A percentile compares a stretch with the other conserved stretches of the same genome.
phyloP scores from a whole-genome alignment of 2,329 filamentous ascomycete genomes.

The Xylaria sp. region DNA sequence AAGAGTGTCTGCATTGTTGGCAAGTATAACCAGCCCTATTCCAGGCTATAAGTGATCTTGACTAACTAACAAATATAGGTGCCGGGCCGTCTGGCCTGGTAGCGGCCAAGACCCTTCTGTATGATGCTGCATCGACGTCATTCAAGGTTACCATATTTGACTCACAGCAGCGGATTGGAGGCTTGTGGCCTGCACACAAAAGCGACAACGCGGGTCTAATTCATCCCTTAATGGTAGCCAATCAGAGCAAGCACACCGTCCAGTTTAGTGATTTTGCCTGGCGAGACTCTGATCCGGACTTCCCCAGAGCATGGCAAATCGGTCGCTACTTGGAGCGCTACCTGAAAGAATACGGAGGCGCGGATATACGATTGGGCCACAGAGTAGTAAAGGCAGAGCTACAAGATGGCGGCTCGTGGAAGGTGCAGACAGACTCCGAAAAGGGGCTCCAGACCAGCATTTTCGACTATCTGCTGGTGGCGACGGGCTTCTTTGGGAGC shows the following conservation, averaged over 20 bases:
- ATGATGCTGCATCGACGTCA: conserved; percentile 62
- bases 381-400: conserved; percentile 57
- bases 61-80: conserved; percentile 56
- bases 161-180: conserved; percentile 71
- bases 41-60: not conserved
- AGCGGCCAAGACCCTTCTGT: conserved; percentile 77
- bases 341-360: conserved; percentile 62
- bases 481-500: conserved; percentile 80
- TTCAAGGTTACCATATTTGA: conserved; percentile 81
- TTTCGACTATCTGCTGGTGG: conserved; percentile 79
- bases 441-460: conserved; percentile 56
- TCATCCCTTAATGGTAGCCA: conserved; percentile 76
- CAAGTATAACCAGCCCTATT: conserved; percentile 41
- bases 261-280: conserved; percentile 79
- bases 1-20: conserved; percentile 66
- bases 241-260: conserved; percentile 82
- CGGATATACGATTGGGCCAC: conserved; percentile 62
- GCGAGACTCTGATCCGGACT: conserved; percentile 68
- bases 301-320: conserved; percentile 82
- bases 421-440: conserved; percentile 52
- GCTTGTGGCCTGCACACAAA: conserved; percentile 75
- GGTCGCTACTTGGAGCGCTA: conserved; percentile 78
- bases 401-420: conserved; percentile 53
- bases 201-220: conserved; percentile 63
- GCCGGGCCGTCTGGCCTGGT: conserved; percentile 76